phyloP scores from a whole-genome alignment of 352 stramenopile genomes.

The Phytopythium delawarense region DNA sequence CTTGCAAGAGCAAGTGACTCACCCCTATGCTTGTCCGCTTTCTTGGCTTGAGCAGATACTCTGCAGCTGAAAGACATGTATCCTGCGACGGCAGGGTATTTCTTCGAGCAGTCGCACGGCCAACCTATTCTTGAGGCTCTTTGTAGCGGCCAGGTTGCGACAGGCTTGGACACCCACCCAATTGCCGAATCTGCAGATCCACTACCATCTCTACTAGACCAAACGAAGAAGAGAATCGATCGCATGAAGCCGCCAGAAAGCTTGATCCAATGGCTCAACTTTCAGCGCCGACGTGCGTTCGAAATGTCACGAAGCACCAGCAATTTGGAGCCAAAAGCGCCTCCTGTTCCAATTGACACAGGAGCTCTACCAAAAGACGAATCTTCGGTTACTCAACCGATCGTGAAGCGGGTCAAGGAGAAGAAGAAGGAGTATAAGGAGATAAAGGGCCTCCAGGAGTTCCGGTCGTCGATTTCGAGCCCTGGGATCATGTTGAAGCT shows the following conservation, averaged over 20 bases:
- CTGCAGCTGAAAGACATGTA: constrained; percentile 65
- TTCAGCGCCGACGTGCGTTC: constrained; percentile 43
- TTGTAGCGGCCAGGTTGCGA: constrained; percentile 47
- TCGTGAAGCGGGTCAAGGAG: constrained; percentile 37
- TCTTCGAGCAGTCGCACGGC: constrained; percentile 56
- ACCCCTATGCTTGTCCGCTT: background rate
- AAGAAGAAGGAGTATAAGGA: constrained; percentile 65
- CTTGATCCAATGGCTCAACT: constrained; percentile 69
- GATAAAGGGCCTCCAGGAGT: constrained; percentile 62
- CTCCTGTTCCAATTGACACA: background rate
- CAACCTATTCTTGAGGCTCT: constrained; percentile 51
- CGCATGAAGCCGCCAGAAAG: constrained; percentile 47
- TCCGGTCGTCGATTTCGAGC: constrained; percentile 43
- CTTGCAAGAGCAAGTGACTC: background rate
- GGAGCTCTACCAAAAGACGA: background rate
- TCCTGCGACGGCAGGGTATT: constrained; percentile 40
- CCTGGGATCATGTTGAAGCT: constrained; percentile 72
- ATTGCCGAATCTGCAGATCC: constrained; percentile 43
- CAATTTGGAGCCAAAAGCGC: background rate
- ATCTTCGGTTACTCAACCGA: background rate
- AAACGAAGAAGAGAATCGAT: constrained; percentile 32
- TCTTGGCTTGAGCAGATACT: constrained; percentile 24
- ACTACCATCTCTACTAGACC: constrained; percentile 24
- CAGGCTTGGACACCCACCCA: constrained; percentile 35
- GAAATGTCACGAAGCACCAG: constrained; percentile 22